Percentiles rank a stretch among this genome's conserved stretches.
These are phyloP conservation scores for Copromyces sp. DNA, from an alignment of 495 filamentous ascomycete genomes.

Conservation along the genomic window DNA sequence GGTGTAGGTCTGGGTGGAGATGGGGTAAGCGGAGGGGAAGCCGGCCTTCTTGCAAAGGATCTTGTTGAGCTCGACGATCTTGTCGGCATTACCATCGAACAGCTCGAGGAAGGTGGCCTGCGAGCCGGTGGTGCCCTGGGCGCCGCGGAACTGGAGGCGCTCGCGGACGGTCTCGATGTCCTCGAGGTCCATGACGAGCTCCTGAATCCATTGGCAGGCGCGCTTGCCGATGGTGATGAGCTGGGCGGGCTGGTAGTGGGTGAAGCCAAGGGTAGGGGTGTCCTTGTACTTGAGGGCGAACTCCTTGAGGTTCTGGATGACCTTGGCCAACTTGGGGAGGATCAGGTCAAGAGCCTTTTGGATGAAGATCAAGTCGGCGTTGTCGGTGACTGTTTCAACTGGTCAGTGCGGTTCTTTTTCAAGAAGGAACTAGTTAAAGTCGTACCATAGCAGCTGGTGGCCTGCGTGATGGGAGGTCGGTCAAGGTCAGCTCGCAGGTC, in stretches of 20 bases:
- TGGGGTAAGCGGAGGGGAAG: slow-evolving; percentile 61
- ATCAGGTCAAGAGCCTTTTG: slow-evolving; percentile 64
- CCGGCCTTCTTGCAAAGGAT: slow-evolving; percentile 72
- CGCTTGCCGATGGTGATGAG: slow-evolving; percentile 74
- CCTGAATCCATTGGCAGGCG: slow-evolving; percentile 70
- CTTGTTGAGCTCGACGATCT: slow-evolving; percentile 63
- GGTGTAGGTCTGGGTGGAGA: slow-evolving; percentile 67
- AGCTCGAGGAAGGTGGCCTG: slow-evolving; percentile 61
- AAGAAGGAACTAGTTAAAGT: slow-evolving; percentile 1
- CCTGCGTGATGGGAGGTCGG: slow-evolving; percentile 1
- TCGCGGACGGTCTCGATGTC: slow-evolving; percentile 66
- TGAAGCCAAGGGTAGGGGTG: slow-evolving; percentile 59
- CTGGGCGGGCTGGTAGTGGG: slow-evolving; percentile 59
- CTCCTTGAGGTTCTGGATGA: slow-evolving; percentile 65
- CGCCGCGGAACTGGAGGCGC: slow-evolving; percentile 63
- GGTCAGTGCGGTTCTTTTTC: neutral
- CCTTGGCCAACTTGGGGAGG: slow-evolving; percentile 74
- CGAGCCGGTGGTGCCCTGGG: slow-evolving; percentile 35
- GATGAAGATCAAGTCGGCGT: slow-evolving; percentile 79
- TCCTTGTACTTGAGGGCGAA: slow-evolving; percentile 74
- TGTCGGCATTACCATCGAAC: slow-evolving; percentile 69
- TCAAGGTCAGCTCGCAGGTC: neutral
- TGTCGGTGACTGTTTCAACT: slow-evolving; percentile 52
- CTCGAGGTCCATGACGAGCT: slow-evolving; percentile 77
- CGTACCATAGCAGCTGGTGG: slow-evolving; percentile 26